Percentiles rank a stretch among this genome's conserved stretches.
These are phyloP conservation scores for Russula emetica DNA, from an alignment of 768 basidiomycete species.

Conservation along the genomic window DNA sequence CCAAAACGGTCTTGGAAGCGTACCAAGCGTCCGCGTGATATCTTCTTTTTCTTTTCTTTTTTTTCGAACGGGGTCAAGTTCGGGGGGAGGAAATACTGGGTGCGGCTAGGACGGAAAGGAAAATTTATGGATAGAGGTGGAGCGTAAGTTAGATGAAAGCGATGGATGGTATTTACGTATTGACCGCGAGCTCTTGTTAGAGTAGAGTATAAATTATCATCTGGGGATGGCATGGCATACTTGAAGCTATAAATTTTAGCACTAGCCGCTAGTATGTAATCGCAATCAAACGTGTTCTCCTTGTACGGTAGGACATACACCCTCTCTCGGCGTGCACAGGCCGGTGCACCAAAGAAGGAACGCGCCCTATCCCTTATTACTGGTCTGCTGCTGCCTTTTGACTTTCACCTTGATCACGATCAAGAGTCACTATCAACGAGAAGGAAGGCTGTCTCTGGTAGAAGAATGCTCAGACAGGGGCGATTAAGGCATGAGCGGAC, in stretches of 20 bases:
- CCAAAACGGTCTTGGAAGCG: constrained; percentile 45
- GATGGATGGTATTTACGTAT: neutral
- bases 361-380: neutral
- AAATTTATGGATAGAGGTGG: neutral
- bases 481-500: too few relatives aligned
- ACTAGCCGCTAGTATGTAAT: neutral
- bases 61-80: neutral
- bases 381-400: neutral
- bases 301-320: neutral
- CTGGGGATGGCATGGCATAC: neutral
- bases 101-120: neutral
- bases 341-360: neutral
- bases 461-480: too few relatives aligned
- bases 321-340: neutral
- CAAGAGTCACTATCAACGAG: neutral
- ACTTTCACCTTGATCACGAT: neutral
- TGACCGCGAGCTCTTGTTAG: neutral
- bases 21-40: constrained; percentile 34
- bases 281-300: neutral
- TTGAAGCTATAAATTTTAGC: neutral
- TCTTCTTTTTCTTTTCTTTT: neutral
- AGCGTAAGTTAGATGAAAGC: neutral
- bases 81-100: neutral
- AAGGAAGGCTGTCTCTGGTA: too few relatives aligned
- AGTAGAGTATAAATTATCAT: neutral